phyloP scores from a whole-genome alignment of 2,329 filamentous ascomycete species.

The Ceratocystis alfenasii region DNA sequence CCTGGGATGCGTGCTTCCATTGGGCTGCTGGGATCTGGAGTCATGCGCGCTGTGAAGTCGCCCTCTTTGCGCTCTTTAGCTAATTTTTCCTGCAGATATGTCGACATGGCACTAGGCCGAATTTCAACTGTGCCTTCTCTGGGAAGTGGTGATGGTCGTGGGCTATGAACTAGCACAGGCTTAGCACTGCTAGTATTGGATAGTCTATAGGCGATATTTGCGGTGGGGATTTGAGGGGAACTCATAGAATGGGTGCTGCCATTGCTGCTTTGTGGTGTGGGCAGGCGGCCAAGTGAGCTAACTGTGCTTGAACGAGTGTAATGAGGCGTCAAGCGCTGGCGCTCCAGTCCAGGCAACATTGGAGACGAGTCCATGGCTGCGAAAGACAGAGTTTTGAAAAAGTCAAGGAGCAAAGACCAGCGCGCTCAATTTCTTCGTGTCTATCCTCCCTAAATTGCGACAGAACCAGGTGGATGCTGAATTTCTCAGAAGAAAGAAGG shows the following conservation, averaged over 20 bases:
- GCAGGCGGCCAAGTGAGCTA: conserved; percentile 19
- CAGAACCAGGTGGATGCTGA: neutral
- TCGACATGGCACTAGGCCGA: conserved; percentile 36
- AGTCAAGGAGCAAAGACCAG: conserved; percentile 1
- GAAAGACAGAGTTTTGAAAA: neutral
- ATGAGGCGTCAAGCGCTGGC: conserved; percentile 34
- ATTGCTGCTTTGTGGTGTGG: conserved; percentile 34
- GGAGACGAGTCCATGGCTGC: conserved; percentile 26
- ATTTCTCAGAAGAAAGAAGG: neutral
- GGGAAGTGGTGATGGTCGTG: conserved; percentile 33
- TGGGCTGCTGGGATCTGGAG: conserved; percentile 17
- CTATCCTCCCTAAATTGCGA: neutral
- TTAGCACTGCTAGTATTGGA: conserved; percentile 33
- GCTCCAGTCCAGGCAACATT: conserved; percentile 37
- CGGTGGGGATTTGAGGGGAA: conserved; percentile 30
- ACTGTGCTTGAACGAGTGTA: conserved; percentile 25
- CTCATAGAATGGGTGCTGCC: conserved; percentile 33
- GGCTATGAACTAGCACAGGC: conserved; percentile 29
- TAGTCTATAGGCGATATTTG: conserved; percentile 30
- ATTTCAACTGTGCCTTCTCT: conserved; percentile 34
- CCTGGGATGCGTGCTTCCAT: conserved; percentile 17
- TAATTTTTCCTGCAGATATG: conserved; percentile 45
- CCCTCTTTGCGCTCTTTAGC: conserved; percentile 33
- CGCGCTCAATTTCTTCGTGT: conserved; percentile 1
- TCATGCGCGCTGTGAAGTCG: conserved; percentile 18